Evolutionary conservation across 1,284 basidiomycete species (phyloP), one percentile per base, ranked within the genome.

Genomic region (Moesziomyces antarcticus): DNA sequence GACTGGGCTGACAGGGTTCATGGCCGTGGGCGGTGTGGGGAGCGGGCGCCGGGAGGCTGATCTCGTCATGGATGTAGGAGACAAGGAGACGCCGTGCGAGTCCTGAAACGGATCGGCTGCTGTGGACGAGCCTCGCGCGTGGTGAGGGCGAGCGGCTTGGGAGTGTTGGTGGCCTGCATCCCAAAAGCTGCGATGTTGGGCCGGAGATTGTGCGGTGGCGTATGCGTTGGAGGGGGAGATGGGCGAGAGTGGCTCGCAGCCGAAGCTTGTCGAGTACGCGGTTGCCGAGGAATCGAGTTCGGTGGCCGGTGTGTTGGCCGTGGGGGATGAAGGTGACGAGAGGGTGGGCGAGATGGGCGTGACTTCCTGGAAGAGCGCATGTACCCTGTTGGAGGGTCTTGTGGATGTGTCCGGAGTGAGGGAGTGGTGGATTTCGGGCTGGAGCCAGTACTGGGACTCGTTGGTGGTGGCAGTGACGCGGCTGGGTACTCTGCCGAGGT

Each of bases 391-490:
- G 3, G 60, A 52, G 21, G 46, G 60, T 18, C 52, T 56, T 11
- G 43, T 52, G 25, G 49, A 22, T 8, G 40, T 20, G 33, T 30
- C 35, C 3, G 37, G 2, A 16, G 37, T 40, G 37, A 18, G 18
- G 37, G 37, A 18, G 7, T 11, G 16, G 37, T 40, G 14, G 37
- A 40, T 52, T n/a, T 56, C 50, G 22, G 67, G 44, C 44, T 52
- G 60, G 18, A 70, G 50, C 67, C 67, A 70, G 50, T 56, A 70
- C 25, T 70, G 67, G 14, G 67, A 70, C 41, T 70, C 67, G 41
- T 56, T 51, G 16, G 67, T 70, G 41, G 67, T 56, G 20, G 61
- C 53, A 21, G 67, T 65, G 46, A 64, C 49, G 21, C 67, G 50
- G 61, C 67, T 70, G 10, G 61, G 66, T 16, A 63, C 61, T 40